Percentiles rank a stretch among this genome's conserved stretches.
Evolutionary conservation across 2,329 filamentous ascomycete genomes (phyloP).

Genomic region (Aureobasidium mangrovei): DNA sequence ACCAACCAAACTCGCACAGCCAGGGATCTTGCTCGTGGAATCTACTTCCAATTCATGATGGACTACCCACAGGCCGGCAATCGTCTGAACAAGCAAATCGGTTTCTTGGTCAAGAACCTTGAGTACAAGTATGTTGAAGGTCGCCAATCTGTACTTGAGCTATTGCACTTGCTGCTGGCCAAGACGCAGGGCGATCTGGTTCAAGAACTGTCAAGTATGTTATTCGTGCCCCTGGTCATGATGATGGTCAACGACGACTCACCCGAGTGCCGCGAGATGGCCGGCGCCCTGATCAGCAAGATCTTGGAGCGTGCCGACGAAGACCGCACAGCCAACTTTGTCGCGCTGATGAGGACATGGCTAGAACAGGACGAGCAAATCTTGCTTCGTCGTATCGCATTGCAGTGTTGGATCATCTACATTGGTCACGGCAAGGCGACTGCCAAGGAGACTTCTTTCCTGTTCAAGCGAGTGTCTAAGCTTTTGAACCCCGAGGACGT

Average conservation of each 20-base stretch:
- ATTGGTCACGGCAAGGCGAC: conserved; percentile 59
- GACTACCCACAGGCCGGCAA: conserved; percentile 90
- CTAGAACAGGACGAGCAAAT: conserved; percentile 64
- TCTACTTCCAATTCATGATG: conserved; percentile 88
- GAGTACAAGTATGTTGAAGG: conserved; percentile 85
- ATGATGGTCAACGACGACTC: conserved; percentile 84
- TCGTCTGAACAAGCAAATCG: conserved; percentile 80
- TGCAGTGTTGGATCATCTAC: conserved; percentile 77
- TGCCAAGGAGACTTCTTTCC: conserved; percentile 57
- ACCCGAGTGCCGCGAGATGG: conserved; percentile 73
- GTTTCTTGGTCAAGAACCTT: conserved; percentile 82
- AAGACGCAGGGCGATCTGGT: conserved; percentile 77
- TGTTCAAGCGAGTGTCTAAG: conserved; percentile 44
- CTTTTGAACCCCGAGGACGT: conserved; percentile 41
- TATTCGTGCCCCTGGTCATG: conserved; percentile 80
- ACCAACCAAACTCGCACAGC: conserved; percentile 88
- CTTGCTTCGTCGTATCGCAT: conserved; percentile 60
- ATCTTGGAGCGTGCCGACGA: conserved; percentile 70
- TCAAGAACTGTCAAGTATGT: conserved; percentile 69
- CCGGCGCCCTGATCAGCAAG: conserved; percentile 68
- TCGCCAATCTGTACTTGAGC: conserved; percentile 85
- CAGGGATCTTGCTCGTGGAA: conserved; percentile 75
- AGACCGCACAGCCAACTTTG: conserved; percentile 61
- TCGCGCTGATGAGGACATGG: conserved; percentile 63
- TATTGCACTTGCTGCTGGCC: conserved; percentile 73